Conservation (phyloP, 2,329 filamentous ascomycete species). For the Ophiostoma montium region DNA sequence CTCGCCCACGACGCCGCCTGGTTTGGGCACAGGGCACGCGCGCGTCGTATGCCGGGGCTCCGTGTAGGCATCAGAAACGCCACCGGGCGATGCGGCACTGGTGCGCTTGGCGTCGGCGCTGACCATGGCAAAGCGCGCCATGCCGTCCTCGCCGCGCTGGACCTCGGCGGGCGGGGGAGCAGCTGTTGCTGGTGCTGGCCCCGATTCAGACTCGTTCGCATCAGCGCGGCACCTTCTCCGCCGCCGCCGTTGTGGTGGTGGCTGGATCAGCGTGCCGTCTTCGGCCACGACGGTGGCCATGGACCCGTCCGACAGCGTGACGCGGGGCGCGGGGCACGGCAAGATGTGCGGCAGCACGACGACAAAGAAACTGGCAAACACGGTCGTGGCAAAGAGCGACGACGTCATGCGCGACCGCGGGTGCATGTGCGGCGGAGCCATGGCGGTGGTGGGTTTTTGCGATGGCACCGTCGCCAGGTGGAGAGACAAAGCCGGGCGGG, state of each 20-base stretch:
- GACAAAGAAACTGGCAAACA: conserved; percentile 80
- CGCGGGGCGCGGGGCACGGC: conserved; percentile 73
- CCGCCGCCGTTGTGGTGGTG: conserved; percentile 28
- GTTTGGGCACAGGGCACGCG: conserved; percentile 89
- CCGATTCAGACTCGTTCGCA: neutral
- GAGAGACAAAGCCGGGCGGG: no score
- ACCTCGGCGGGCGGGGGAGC: conserved; percentile 18
- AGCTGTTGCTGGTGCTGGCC: neutral
- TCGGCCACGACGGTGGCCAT: conserved; percentile 32
- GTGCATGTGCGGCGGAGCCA: conserved; percentile 64
- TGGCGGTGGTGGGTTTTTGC: neutral
- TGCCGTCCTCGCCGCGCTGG: conserved; percentile 27
- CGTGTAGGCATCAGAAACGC: neutral
- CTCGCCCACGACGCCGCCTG: conserved; percentile 46
- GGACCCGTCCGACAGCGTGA: conserved; percentile 58
- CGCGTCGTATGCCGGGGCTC: conserved; percentile 32
- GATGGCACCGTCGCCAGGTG: no score
- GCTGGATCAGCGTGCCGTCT: conserved; percentile 20
- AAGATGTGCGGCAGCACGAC: conserved; percentile 82
- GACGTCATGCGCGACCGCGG: conserved; percentile 87
- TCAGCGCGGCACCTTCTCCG: conserved; percentile 15
- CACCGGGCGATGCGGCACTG: neutral
- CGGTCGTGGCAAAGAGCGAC: conserved; percentile 86
- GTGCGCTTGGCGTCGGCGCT: conserved; percentile 8
- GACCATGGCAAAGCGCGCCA: conserved; percentile 32